phyloP scores from a whole-genome alignment of 2,329 filamentous ascomycete genomes.

The Bipolaris zeicola region DNA sequence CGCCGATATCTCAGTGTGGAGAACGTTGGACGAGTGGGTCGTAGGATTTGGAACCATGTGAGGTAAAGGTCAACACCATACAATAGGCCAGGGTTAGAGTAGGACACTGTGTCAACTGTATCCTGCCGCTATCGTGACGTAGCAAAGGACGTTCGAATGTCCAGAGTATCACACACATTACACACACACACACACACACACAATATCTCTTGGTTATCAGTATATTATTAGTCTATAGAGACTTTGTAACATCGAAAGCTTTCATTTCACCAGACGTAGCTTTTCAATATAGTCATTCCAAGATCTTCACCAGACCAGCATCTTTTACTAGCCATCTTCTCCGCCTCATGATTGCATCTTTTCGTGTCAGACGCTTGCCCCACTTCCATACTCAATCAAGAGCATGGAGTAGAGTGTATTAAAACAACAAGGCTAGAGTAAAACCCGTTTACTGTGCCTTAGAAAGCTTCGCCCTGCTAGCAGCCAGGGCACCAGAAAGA shows the following conservation, averaged over 20 bases:
- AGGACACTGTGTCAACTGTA: too few relatives aligned
- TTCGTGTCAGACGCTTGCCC: not conserved
- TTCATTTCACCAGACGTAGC: not conserved
- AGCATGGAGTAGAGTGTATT: not conserved
- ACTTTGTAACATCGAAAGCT: not conserved
- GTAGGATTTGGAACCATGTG: too few relatives aligned
- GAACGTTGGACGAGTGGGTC: too few relatives aligned
- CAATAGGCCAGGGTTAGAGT: too few relatives aligned
- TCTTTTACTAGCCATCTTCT: not conserved
- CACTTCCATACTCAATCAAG: not conserved
- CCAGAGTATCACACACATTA: not conserved
- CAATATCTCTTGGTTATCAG: not conserved
- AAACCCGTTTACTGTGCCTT: conserved; percentile 14
- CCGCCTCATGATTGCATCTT: not conserved
- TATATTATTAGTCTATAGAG: not conserved
- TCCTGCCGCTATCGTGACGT: not conserved
- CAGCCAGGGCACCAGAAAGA: conserved; percentile 67
- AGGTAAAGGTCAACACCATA: too few relatives aligned
- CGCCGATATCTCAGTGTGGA: too few relatives aligned
- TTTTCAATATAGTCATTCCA: not conserved
- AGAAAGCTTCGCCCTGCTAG: conserved; percentile 49
- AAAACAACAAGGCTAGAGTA: not conserved
- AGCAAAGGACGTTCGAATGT: not conserved
- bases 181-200: not conserved
- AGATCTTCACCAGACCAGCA: not conserved